phyloP scores from a whole-genome alignment of 2,329 filamentous ascomycete genomes.

The Colletotrichum chlorophyti region DNA sequence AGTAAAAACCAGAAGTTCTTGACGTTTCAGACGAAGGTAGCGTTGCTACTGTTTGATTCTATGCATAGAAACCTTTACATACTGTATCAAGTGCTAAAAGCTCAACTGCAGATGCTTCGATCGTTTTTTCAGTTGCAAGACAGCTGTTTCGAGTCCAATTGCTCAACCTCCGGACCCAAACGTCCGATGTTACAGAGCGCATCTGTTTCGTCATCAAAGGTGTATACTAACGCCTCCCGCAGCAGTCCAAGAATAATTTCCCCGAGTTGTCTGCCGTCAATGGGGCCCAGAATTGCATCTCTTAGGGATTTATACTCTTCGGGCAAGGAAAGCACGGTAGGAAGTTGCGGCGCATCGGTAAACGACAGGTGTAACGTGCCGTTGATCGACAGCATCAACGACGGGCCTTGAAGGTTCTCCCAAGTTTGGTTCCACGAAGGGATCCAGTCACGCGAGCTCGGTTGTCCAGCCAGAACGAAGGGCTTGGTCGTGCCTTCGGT shows the following conservation, averaged over 20 bases:
- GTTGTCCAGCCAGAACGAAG: conserved; percentile 39
- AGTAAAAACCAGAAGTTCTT: no score
- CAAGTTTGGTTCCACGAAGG: conserved; percentile 39
- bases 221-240: not conserved
- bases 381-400: conserved; percentile 33
- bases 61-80: no score
- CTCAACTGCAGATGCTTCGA: no score
- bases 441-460: conserved; percentile 35
- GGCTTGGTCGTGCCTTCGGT: conserved; percentile 35
- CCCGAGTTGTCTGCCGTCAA: not conserved
- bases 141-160: no score
- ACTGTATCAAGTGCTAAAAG: no score
- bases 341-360: conserved; percentile 32
- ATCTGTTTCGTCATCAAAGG: not conserved
- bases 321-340: not conserved
- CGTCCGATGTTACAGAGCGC: not conserved
- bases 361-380: conserved; percentile 39
- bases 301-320: not conserved
- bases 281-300: conserved; percentile 1
- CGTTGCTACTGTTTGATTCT: no score
- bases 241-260: not conserved
- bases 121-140: no score
- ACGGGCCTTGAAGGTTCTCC: conserved; percentile 33
- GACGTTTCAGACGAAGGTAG: no score
- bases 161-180: not conserved